Conservation (phyloP, 2,329 filamentous ascomycete species). For the Phialocephala subalpina region DNA sequence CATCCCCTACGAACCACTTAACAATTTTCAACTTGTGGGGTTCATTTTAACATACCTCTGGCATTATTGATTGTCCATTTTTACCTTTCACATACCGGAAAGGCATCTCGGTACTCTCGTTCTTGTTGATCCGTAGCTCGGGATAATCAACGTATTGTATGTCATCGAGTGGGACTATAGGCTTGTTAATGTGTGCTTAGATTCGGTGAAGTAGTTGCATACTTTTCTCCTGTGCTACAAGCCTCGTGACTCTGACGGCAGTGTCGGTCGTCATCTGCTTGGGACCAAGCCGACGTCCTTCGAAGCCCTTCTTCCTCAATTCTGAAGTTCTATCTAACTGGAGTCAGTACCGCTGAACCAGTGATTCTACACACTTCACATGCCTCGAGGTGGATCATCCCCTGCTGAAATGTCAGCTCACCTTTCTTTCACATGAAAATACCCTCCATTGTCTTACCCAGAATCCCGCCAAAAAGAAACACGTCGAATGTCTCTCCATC, state of each 20-base stretch:
- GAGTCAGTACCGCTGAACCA: slow-evolving; percentile 22
- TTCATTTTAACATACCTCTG: slow-evolving; percentile 67
- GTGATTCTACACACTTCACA: slow-evolving; percentile 39
- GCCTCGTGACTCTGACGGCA: slow-evolving; percentile 89
- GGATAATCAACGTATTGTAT: slow-evolving; percentile 88
- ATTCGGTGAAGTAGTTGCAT: slow-evolving; percentile 40
- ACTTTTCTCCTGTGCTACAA: slow-evolving; percentile 88
- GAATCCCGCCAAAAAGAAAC: slow-evolving; percentile 94
- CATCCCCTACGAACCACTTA: slow-evolving; percentile 72
- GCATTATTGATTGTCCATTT: slow-evolving; percentile 87
- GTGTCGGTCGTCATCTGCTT: slow-evolving; percentile 99
- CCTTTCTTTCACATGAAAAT: slow-evolving; percentile 6
- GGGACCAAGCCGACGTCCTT: slow-evolving; percentile 85
- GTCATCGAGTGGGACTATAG: slow-evolving; percentile 75
- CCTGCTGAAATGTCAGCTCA: slow-evolving; percentile 58
- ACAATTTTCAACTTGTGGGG: slow-evolving; percentile 15
- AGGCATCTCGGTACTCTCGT: slow-evolving; percentile 97
- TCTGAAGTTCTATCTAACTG: slow-evolving; percentile 89
- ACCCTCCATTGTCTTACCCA: slow-evolving; percentile 66
- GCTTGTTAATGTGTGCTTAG: slow-evolving; percentile 4
- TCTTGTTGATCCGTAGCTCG: slow-evolving; percentile 86
- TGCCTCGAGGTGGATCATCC: slow-evolving; percentile 93
- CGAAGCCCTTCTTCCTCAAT: slow-evolving; percentile 90
- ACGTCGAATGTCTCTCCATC: slow-evolving; percentile 87
- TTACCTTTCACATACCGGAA: slow-evolving; percentile 89